These are phyloP conservation scores for Dissophora globulifera DNA, from an alignment of 192 early-diverging fungal genomes.

Conservation along the genomic window DNA sequence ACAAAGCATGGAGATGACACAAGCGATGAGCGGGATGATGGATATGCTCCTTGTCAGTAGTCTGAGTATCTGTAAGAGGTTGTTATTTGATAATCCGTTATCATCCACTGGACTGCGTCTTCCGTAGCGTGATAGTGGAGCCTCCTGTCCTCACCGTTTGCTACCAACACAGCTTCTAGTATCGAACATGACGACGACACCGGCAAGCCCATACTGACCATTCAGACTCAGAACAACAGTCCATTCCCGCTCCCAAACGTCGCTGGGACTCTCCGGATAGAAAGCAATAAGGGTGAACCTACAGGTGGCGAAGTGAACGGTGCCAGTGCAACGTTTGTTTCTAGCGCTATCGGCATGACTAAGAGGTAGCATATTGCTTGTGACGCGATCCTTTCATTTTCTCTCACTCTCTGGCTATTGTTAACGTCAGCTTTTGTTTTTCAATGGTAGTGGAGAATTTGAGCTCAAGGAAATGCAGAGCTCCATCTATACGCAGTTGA, in stretches of 20 bases:
- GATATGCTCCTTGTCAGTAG: conserved; percentile 51
- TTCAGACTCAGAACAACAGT: conserved; percentile 36
- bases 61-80: conserved; percentile 45
- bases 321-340: background rate
- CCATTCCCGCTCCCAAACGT: conserved; percentile 31
- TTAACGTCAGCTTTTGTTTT: background rate
- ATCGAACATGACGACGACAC: conserved; percentile 15
- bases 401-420: no score
- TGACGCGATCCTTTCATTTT: no score
- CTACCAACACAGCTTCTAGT: conserved; percentile 25
- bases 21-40: conserved; percentile 54
- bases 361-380: no score
- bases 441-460: background rate
- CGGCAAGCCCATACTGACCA: conserved; percentile 20
- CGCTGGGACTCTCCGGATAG: conserved; percentile 24
- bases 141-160: no score
- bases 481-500: conserved; percentile 1
- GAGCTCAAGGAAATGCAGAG: conserved; percentile 2
- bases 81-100: no score
- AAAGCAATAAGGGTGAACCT: conserved; percentile 9
- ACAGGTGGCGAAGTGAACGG: conserved; percentile 1
- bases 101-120: no score
- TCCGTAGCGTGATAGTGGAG: no score
- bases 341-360: background rate
- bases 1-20: conserved; percentile 57